Evolutionary conservation across 192 early-diverging fungal species (phyloP), one percentile per base, ranked within the genome.

Genomic region (Coemansia aciculifera): DNA sequence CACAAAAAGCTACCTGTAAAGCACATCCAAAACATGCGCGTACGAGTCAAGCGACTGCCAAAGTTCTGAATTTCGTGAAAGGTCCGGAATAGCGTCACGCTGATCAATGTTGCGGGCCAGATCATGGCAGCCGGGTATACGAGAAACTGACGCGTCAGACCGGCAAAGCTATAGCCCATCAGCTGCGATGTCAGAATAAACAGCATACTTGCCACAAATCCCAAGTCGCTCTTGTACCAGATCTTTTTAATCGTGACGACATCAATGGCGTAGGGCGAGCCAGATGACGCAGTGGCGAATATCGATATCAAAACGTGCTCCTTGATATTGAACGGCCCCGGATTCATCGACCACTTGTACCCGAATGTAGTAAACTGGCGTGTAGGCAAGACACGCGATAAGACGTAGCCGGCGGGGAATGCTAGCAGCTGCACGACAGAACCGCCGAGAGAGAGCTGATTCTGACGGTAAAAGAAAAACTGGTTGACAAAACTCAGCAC

Each of bases 381-480:
- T 1, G 69, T 78, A 5, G 92, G 90, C 59, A 93, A 64, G 4
- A 87, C 69, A 3, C 74, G 78, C 10, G 89, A 89, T 63, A 91
- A 64, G 15, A 91, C 66, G 5, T 81, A 74, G 1, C 94, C 94
- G 3, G 89, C 71, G 17, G 94, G 91, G 43, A 91, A 94, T 10
- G 89, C 81, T 3, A 94, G 81, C 65, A 96, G 64, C 56, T 89
- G 83, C 1, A 90, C 93, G 10, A 94, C 83, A 56, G 89, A 84
- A 34, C 89, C 85, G 38, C 86, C 86, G 38, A 93, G 83, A 2
- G 85, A 87, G 56, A 93, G 84, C 34, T 89, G 86, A 69, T 93
- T 95, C 32, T 90, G 89, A 59, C 92, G 88, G 84, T 93, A 95
- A 68, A 91, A 91, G 71, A 94, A 90, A 73, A 93, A 89, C 80